phyloP scores from a whole-genome alignment of 164 flowering plant genomes.

The Saururus chinensis region DNA sequence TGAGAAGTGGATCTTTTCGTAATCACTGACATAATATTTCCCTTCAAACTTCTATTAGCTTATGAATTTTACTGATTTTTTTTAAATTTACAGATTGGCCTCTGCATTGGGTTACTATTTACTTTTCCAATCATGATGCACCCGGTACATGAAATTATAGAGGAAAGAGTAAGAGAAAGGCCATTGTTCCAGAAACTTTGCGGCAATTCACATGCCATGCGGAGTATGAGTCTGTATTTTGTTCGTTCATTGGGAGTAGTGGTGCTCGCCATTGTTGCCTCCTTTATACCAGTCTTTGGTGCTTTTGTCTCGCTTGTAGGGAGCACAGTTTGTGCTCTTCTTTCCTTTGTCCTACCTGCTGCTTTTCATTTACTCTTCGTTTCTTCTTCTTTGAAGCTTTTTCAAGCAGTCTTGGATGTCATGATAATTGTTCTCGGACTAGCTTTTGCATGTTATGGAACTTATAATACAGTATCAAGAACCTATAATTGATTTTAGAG shows the following conservation, averaged over 20 bases:
- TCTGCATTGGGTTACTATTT: constrained; percentile 15
- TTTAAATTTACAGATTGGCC: constrained; percentile 10
- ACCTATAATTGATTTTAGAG: too few species aligned
- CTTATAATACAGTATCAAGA: constrained; percentile 5
- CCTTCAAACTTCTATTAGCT: too few species aligned
- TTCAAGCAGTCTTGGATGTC: constrained; percentile 12
- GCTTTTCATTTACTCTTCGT: constrained; percentile 12
- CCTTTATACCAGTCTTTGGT: constrained; percentile 21
- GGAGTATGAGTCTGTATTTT: constrained; percentile 1
- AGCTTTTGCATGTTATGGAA: constrained; percentile 17
- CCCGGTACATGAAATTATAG: constrained; percentile 22
- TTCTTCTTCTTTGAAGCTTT: constrained; percentile 1
- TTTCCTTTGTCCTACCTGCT: constrained; percentile 20
- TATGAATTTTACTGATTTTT: too few species aligned
- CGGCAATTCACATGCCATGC: background rate
- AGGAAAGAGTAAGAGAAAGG: constrained; percentile 8
- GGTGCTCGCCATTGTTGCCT: constrained; percentile 11
- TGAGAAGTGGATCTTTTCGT: too few species aligned
- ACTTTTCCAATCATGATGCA: constrained; percentile 25
- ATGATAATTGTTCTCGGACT: constrained; percentile 10
- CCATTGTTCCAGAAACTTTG: constrained; percentile 11
- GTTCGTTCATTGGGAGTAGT: constrained; percentile 9
- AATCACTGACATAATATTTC: too few species aligned
- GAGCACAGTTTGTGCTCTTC: constrained; percentile 25
- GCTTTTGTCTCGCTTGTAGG: constrained; percentile 21